Base-by-base conservation (phyloP, 306 rosid species). In the Trifolium subterraneum region DNA sequence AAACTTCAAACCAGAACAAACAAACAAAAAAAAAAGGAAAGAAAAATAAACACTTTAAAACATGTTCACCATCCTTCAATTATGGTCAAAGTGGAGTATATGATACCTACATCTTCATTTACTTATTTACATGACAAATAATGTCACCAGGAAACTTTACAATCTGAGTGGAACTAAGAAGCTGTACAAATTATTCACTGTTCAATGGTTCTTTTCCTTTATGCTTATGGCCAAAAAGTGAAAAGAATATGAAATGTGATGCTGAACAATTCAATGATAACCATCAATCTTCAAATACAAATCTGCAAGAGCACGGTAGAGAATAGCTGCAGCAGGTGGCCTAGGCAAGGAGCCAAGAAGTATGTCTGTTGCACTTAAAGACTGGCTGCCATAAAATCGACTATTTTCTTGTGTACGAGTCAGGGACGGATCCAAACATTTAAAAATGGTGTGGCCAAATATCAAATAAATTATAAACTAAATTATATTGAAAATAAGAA, bases 281-380 rank as follows among this genome's bases (percentile, higher is more conserved):
- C 52, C 76, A 18, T 82, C 80, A 60, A 88, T n/a, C 85, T 85
- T 92, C 77, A 78, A 79, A 84, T 90, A 85, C 29, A 92, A 83
- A 74, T 90, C 97, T 15, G 82, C 65, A 71, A 95, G 99, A 56
- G 93, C 87, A 41, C 83, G 86, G 76, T 95, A 92, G 41, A 92
- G 97, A 74, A 80, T 74, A 73, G 90, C 84, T 5, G 98, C 98
- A 10, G 99, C 98, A 47, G 98, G 96, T 39, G 99, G 98, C 87
- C 80, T 86, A 18, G 99, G 99, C 86, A 95, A 70, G 0, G 92
- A 82, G 79, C 99, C 96, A 20, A 87, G 88, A 82, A 95, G 96
- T 67, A 92, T 74, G 73, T 95, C 96, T 8, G 90, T 22, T 52
- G 98, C 87, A 76, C 82, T 76, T 73, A 95, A 33, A 22, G 96